Conservation (phyloP, 2,329 filamentous ascomycete species). For the Tricladium varicosporioides region DNA sequence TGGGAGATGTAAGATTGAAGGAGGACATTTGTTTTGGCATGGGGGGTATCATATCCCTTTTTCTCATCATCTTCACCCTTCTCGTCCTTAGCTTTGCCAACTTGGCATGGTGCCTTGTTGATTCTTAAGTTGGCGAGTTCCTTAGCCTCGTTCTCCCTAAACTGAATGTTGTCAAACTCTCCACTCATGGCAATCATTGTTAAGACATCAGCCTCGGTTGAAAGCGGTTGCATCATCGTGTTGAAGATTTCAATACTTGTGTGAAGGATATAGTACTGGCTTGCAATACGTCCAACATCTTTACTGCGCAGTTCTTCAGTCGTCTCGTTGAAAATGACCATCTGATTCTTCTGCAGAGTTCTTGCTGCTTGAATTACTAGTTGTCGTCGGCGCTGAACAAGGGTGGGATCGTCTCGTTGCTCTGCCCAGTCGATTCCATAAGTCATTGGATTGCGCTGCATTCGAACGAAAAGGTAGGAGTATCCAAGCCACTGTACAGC, state of each 20-base stretch:
- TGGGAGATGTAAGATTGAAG: constrained; percentile 92
- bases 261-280: constrained; percentile 94
- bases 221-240: constrained; percentile 80
- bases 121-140: constrained; percentile 76
- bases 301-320: constrained; percentile 93
- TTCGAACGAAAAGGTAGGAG: constrained; percentile 94
- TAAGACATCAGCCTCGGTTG: constrained; percentile 87
- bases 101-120: constrained; percentile 69
- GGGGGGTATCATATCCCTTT: constrained; percentile 53
- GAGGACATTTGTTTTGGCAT: constrained; percentile 93
- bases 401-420: constrained; percentile 79
- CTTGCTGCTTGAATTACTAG: constrained; percentile 86
- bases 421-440: constrained; percentile 97
- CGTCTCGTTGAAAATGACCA: constrained; percentile 97
- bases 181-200: constrained; percentile 98
- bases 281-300: constrained; percentile 93
- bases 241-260: constrained; percentile 96
- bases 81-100: constrained; percentile 57
- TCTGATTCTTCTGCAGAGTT: constrained; percentile 87
- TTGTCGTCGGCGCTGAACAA: constrained; percentile 82
- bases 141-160: constrained; percentile 82
- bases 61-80: not conserved
- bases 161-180: constrained; percentile 96
- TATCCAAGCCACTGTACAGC: constrained; percentile 98
- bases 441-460: constrained; percentile 85